These are phyloP conservation scores for Chrysanthemum makinoi DNA, from an alignment of 129 eudicot species.

Conservation along the genomic window DNA sequence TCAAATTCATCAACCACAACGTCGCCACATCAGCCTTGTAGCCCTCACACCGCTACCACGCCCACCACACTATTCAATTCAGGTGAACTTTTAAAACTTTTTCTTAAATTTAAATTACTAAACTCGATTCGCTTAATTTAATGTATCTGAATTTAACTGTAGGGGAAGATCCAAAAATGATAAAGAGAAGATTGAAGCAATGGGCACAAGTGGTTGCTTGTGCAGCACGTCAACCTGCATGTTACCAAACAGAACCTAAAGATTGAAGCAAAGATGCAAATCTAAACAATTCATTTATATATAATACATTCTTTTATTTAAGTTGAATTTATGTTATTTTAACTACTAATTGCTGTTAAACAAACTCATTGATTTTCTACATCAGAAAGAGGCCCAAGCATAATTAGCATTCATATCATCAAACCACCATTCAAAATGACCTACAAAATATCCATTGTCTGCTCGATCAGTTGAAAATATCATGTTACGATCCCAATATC, in stretches of 20 bases:
- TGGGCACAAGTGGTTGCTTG: conserved; percentile 42
- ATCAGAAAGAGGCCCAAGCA: too few species aligned
- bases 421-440: too few species aligned
- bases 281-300: background rate
- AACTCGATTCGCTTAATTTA: background rate
- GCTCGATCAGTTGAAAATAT: too few species aligned
- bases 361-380: background rate
- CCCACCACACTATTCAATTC: conserved; percentile 21
- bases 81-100: conserved; percentile 8
- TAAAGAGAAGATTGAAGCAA: conserved; percentile 37
- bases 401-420: too few species aligned
- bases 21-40: conserved; percentile 30
- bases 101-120: background rate
- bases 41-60: conserved; percentile 15
- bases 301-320: conserved; percentile 13
- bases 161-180: conserved; percentile 37
- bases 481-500: too few species aligned
- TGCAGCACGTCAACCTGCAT: conserved; percentile 40
- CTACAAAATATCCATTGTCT: too few species aligned
- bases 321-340: background rate
- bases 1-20: conserved; percentile 19
- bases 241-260: conserved; percentile 20
- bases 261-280: conserved; percentile 28
- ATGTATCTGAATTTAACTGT: background rate
- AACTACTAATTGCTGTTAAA: conserved; percentile 4